Base-by-base conservation (phyloP, 306 rosid genomes). In the Vigna mungo region DNA sequence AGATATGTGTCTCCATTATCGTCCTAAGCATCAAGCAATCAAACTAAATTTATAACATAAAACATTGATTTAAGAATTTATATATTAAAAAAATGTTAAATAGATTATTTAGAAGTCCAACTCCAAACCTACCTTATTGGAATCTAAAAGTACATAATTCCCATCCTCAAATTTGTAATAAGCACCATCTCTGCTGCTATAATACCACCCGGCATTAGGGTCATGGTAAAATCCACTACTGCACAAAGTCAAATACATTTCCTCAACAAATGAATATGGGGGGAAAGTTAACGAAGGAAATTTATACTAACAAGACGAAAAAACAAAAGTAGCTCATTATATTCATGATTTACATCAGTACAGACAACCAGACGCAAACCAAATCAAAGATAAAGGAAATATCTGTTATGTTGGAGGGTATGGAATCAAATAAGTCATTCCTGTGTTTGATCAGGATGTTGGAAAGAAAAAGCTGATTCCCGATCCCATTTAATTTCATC, bases 161-260 rank as follows among this genome's bases (percentile, higher is more conserved):
- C 97, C 98, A 34, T 94, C 82, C 80, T 92, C 89, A 55, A 89
- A 92, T 69, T 90, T 92, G 85, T 92, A 95, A 74, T 92, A 92
- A 55, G 80, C 88, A 51, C 87, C 86, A 62, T 92, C 97, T 13
- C 63, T 82, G 71, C 85, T 85, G 81, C 91, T 89, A 65, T 90
- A 90, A 88, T 95, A 92, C 97, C 98, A 92, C 8, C 96, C 96
- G 49, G 91, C 97, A 68, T 46, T 84, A 47, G 95, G 97, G 82
- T 95, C 96, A 67, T 90, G 93, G 87, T 90, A 90, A 88, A 92
- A 92, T 76, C 96, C 98, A 76, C 89, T 89, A 79, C 96, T 90
- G 92, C 88, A 74, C 7, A 23, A 74, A 79, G 77, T 76, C 18
- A 69, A 79, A 67, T n/a, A 56, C 18, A 51, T 48, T 59, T 60